Evolutionary conservation across 2,329 filamentous ascomycete genomes (phyloP).

Genomic region (Pezicula rhizophila): DNA sequence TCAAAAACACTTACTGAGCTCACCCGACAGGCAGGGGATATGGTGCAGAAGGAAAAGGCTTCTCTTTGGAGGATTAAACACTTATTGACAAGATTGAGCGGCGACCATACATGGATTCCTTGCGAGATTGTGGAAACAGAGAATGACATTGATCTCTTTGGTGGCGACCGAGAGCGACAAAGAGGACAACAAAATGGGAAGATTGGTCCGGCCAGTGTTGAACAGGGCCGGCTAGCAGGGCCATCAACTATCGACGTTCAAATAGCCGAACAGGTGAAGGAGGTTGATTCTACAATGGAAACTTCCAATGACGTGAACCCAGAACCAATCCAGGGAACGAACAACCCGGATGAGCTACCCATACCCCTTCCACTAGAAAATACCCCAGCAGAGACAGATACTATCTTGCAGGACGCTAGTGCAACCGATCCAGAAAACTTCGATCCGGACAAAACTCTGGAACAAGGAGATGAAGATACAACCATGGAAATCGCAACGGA

Average conservation of each 20-base stretch:
- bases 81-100: conserved; percentile 65
- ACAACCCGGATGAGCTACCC: background rate
- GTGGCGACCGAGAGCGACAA: conserved; percentile 22
- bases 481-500: background rate
- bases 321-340: background rate
- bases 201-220: conserved; percentile 1
- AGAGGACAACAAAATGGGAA: conserved; percentile 16
- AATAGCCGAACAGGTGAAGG: conserved; percentile 6
- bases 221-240: conserved; percentile 2
- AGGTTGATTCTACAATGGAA: conserved; percentile 2
- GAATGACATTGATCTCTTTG: conserved; percentile 48
- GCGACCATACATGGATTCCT: conserved; percentile 65
- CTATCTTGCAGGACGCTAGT: background rate
- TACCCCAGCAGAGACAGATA: too few relatives aligned
- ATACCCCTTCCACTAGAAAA: background rate
- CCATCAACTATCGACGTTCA: too few relatives aligned
- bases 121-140: conserved; percentile 52
- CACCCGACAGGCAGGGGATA: conserved; percentile 59
- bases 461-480: background rate
- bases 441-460: too few relatives aligned
- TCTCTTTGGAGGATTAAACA: conserved; percentile 71
- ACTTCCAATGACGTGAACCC: conserved; percentile 2
- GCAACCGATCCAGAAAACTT: background rate
- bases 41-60: conserved; percentile 69
- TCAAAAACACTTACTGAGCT: conserved; percentile 69